Evolutionary conservation across 2,329 filamentous ascomycete genomes (phyloP).

Genomic region (Hortaea werneckii): DNA sequence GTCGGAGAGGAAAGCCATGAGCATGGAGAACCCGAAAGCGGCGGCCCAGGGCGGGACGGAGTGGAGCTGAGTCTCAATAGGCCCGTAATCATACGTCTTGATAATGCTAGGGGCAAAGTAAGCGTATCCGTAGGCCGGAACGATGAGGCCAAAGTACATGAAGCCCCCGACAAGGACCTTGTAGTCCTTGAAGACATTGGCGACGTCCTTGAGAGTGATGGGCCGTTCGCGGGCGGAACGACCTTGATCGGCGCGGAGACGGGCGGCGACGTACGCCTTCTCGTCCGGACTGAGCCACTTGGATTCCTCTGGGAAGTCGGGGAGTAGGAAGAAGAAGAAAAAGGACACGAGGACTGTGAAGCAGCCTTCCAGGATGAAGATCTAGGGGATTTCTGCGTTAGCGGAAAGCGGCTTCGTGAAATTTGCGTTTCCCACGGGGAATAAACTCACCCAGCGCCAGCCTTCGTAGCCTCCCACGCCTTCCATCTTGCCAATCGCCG

Average conservation of each 20-base stretch:
- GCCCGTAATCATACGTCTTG: constrained; percentile 39
- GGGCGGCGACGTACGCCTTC: constrained; percentile 35
- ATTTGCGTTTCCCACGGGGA: too few relatives aligned
- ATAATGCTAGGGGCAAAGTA: constrained; percentile 42
- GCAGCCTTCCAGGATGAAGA: constrained; percentile 60
- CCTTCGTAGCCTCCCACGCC: constrained; percentile 55
- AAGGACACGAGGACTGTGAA: constrained; percentile 36
- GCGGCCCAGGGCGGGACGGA: constrained; percentile 54
- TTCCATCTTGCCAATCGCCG: constrained; percentile 83
- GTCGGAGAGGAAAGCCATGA: constrained; percentile 64
- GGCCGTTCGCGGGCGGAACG: constrained; percentile 34
- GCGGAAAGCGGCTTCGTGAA: neutral
- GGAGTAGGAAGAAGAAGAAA: constrained; percentile 38
- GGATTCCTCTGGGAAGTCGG: constrained; percentile 40
- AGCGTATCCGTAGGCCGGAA: constrained; percentile 15
- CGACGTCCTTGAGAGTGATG: constrained; percentile 34
- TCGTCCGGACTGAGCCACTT: constrained; percentile 40
- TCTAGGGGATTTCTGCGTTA: constrained; percentile 22
- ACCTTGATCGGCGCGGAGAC: constrained; percentile 39
- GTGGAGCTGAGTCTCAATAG: constrained; percentile 45
- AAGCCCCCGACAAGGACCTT: constrained; percentile 41
- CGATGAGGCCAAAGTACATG: constrained; percentile 42
- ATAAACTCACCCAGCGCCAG: constrained; percentile 53
- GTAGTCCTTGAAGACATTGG: constrained; percentile 38
- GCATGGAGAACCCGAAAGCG: constrained; percentile 70